Percentiles rank a stretch among this genome's conserved stretches.
Evolutionary conservation across 768 basidiomycete species (phyloP).

Genomic region (Hemileccinum rubropunctum): DNA sequence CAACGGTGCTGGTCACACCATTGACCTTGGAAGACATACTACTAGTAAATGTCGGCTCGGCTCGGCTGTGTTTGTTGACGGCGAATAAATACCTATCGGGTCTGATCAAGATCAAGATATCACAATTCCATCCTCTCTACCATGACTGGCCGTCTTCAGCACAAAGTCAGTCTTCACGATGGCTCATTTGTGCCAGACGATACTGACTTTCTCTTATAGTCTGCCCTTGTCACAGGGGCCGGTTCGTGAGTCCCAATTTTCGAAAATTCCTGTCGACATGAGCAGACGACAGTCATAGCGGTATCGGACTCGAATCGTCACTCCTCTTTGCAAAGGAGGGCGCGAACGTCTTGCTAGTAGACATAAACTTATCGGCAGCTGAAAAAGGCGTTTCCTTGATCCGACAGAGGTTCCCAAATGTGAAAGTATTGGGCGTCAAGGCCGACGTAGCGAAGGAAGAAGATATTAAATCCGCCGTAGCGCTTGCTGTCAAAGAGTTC

Average conservation of each 20-base stretch:
- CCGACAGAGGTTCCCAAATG: constrained; percentile 60
- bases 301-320: constrained; percentile 95
- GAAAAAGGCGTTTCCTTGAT: constrained; percentile 67
- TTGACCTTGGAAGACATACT: too few species aligned
- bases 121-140: constrained; percentile 1
- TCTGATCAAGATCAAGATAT: background rate
- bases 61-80: too few species aligned
- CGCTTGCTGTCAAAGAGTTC: constrained; percentile 75
- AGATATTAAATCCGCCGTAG: constrained; percentile 81
- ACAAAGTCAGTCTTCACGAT: constrained; percentile 47
- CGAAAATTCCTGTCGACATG: background rate
- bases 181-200: background rate
- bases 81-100: too few species aligned
- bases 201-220: constrained; percentile 39
- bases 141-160: constrained; percentile 67
- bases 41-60: too few species aligned
- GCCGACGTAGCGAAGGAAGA: constrained; percentile 89
- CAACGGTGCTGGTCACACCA: too few species aligned
- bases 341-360: constrained; percentile 84
- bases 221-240: constrained; percentile 83
- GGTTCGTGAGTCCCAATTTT: constrained; percentile 62
- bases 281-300: constrained; percentile 47
- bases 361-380: constrained; percentile 78
- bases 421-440: constrained; percentile 65
- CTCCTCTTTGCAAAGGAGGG: constrained; percentile 94